Conservation (phyloP, 345 rosid species). For the Psidium guajava region DNA sequence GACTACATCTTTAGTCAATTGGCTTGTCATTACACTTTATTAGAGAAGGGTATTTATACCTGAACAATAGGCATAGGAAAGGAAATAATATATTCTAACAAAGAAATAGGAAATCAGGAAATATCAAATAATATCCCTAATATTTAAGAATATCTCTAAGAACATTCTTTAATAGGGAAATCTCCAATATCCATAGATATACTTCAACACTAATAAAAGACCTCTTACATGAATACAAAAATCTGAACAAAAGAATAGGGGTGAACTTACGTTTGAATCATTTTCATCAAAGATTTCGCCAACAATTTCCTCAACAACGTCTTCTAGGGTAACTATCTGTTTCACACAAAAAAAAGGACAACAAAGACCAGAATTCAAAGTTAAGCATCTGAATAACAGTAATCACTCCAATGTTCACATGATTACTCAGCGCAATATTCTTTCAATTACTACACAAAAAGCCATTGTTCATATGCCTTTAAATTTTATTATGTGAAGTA, state of each 20-base stretch:
- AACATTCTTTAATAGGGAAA: no score
- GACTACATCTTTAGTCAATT: no score
- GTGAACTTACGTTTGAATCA: conserved; percentile 70
- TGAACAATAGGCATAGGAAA: no score
- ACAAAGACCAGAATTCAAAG: background rate
- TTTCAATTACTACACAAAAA: background rate
- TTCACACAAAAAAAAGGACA: conserved; percentile 4
- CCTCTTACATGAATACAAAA: background rate
- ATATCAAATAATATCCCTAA: no score
- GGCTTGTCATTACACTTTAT: no score
- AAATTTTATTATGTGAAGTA: background rate
- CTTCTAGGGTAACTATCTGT: conserved; percentile 95
- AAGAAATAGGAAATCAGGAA: no score
- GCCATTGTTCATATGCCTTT: background rate
- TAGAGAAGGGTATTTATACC: no score
- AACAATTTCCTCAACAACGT: conserved; percentile 95
- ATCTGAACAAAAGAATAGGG: background rate
- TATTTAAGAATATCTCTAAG: no score
- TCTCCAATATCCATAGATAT: no score
- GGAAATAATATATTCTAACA: no score
- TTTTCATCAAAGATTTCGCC: conserved; percentile 98
- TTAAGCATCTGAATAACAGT: background rate
- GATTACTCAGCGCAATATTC: background rate
- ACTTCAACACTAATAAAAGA: background rate
- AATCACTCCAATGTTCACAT: background rate